A percentile compares a stretch with the other conserved stretches of the same genome.
These are phyloP conservation scores for Phialophora expanda DNA, from an alignment of 2,329 filamentous ascomycete genomes.

Conservation along the genomic window DNA sequence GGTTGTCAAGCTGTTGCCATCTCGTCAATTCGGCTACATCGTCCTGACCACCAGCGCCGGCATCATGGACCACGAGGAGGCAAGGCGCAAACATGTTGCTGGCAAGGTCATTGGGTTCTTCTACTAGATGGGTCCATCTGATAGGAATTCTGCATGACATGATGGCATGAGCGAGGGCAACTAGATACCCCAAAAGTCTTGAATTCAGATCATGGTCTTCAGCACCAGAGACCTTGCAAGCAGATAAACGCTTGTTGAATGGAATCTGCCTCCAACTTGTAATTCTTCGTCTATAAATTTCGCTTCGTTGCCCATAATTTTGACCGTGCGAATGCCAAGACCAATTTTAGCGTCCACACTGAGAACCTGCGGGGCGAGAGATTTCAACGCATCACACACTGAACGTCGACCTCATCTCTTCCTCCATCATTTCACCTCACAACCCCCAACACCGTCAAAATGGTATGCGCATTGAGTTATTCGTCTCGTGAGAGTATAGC, in stretches of 20 bases:
- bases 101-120: conserved; percentile 99
- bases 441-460: conserved; percentile 29
- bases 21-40: conserved; percentile 99
- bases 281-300: not conserved
- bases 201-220: conserved; percentile 9
- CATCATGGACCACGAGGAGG: conserved; percentile 99
- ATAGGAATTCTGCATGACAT: conserved; percentile 18
- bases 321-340: conserved; percentile 13
- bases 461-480: conserved; percentile 27
- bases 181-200: conserved; percentile 35
- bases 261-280: not conserved
- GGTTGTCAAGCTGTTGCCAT: conserved; percentile 98
- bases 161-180: conserved; percentile 33
- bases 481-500: conserved; percentile 6
- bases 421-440: conserved; percentile 21
- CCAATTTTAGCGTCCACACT: conserved; percentile 12
- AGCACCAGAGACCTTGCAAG: not conserved
- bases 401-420: conserved; percentile 21
- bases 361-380: conserved; percentile 11
- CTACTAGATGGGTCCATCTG: conserved; percentile 68
- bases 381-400: conserved; percentile 9
- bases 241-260: not conserved
- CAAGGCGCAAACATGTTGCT: conserved; percentile 96
- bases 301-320: not conserved
- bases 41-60: conserved; percentile 98